Evolutionary conservation across 192 early-diverging fungal genomes (phyloP), one percentile per base, ranked within the genome.

Genomic region (Linnemannia exigua): DNA sequence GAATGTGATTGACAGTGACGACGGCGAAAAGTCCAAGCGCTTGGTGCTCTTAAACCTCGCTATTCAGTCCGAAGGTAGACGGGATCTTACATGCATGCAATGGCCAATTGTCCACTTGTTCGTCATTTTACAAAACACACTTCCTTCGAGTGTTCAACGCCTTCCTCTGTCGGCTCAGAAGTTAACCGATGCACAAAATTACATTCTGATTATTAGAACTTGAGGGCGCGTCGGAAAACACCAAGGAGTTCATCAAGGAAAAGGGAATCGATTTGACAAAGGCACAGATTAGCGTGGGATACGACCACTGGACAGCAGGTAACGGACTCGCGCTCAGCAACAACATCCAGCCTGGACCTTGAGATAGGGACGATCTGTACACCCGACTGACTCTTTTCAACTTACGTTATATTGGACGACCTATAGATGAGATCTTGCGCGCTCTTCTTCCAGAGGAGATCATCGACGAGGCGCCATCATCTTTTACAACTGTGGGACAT

Each of bases 241-340:
- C 91, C 2, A 79, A 88, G 70, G 75, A 89, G 63, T 94, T 92
- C 48, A 89, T 89, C 35, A 88, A 88, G 20, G 79, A 88, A 35
- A 81, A 89, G 67, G 88, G 87, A 8, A 79, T 92, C 8, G 92
- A 90, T 8, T 31, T 95, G n/a, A 88, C 91, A 31, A 54, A 80
- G 22, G 91, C 95, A 72, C 67, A 80, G n/a, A 63, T 97, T 7
- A 82, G 90, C 15, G 80, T 99, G 35, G 91, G 79, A 47, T 99
- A 98, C 90, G 94, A 96, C 35, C 94, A 97, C 85, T 99, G 97
- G 97, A 93, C 93, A 2, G 92, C 95, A 46, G 95, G 95, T 95
- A 91, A 41, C 38, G 70, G 8, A 75, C 11, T 37, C 37, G n/a
- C 15, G 28, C 66, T 54, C n/a, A 50, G 41, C 9, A 44, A 44